Base-by-base conservation (phyloP, 805 yeast genomes). In the Maudiozyma turicensis region DNA sequence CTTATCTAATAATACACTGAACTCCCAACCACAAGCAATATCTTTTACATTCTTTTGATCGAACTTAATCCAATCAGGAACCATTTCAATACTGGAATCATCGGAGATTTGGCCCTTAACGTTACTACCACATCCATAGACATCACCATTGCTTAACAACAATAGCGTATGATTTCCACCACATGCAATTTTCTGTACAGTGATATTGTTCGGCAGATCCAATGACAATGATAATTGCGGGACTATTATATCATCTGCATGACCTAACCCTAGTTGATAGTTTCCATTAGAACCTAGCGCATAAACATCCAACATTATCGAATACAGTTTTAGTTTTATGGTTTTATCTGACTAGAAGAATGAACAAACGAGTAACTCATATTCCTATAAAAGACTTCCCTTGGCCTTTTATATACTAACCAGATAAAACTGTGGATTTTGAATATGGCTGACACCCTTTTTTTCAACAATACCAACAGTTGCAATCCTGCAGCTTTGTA, bases 131-230 rank as follows among this genome's bases (percentile, higher is more conserved):
- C 78, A 56, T 0, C 76, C 76, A 53, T 65, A 81, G 1, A 82
- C 62, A 0, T 65, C 61, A 0, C 91, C 91, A 44, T 72, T 65
- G 1, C 65, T 69, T 10, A 76, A 61, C 7, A 88, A 61, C 2
- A 87, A 52, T 14, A 86, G 56, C 0, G 95, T 82, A 61, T 91
- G 97, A 57, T 90, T 90, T 0, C 98, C 97, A 4, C 96, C 97
- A 56, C 89, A 80, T 0, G 72, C 75, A 10, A 89, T 70, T 54
- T 71, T 69, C 45, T 59, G 48, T 0, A 81, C 74, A n/a, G 46
- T 50, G 7, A 15, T n/a, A 7, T 8, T 13, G 7, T 13, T 50
- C 43, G 40, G 50, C 15, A 49, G 35, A 5, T 39, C 49, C 26
- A 33, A 13, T 6, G 35, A 14, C n/a, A 60, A 52, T 33, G 61